phyloP scores from a whole-genome alignment of 805 yeast genomes.

The Ogataea haglerorum region DNA sequence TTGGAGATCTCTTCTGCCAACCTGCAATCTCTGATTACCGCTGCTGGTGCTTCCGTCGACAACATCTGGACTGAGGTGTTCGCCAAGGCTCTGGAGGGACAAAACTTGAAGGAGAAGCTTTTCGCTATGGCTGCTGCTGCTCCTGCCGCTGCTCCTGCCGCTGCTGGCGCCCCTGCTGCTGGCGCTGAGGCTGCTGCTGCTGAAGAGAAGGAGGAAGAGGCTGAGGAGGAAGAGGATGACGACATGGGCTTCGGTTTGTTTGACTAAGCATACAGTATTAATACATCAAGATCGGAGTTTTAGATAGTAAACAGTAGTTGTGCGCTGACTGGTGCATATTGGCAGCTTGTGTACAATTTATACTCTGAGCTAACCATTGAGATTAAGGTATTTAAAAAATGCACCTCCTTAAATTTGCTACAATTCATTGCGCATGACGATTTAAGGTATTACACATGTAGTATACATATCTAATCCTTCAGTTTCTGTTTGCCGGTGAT shows the following conservation, averaged over 20 bases:
- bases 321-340: too few species aligned
- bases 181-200: constrained; percentile 63
- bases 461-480: constrained; percentile 12
- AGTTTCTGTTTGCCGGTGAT: constrained; percentile 15
- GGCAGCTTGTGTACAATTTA: too few species aligned
- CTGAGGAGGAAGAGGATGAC: constrained; percentile 60
- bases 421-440: too few species aligned
- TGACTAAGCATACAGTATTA: constrained; percentile 50
- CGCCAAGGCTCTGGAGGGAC: constrained; percentile 85
- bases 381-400: too few species aligned
- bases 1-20: constrained; percentile 82
- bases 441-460: neutral
- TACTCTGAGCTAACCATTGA: too few species aligned
- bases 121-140: constrained; percentile 65
- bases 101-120: constrained; percentile 74
- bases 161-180: constrained; percentile 57
- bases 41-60: constrained; percentile 83
- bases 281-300: constrained; percentile 3
- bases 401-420: too few species aligned
- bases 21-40: constrained; percentile 68
- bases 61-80: constrained; percentile 82
- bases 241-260: constrained; percentile 96
- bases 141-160: constrained; percentile 69
- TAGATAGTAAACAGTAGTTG: neutral
- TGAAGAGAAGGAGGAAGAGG: constrained; percentile 52